A percentile compares a stretch with the other conserved stretches of the same genome.
Evolutionary conservation across 495 filamentous ascomycete species (phyloP).

Genomic region (Lophiostoma macrostomum): DNA sequence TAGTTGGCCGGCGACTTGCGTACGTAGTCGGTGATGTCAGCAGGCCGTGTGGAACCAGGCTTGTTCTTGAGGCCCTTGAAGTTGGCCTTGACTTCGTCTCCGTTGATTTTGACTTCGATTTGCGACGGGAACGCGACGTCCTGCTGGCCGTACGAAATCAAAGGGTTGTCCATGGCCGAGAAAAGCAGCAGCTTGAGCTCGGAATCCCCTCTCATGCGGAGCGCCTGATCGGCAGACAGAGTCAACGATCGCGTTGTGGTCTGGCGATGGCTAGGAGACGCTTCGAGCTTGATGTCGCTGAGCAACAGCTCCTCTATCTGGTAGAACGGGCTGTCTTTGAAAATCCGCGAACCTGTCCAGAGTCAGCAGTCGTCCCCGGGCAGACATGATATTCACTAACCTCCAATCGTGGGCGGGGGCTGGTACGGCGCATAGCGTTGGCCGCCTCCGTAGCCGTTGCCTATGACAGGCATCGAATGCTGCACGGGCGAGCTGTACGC

Average conservation of each 20-base stretch:
- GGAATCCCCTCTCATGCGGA: slow-evolving; percentile 51
- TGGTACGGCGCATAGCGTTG: background rate
- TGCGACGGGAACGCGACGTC: slow-evolving; percentile 90
- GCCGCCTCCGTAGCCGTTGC: background rate
- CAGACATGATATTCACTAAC: background rate
- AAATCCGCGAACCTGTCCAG: slow-evolving; percentile 4
- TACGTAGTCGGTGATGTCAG: slow-evolving; percentile 77
- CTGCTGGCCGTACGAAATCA: slow-evolving; percentile 53
- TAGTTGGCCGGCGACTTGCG: slow-evolving; percentile 64
- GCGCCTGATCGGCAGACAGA: slow-evolving; percentile 47
- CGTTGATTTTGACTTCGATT: slow-evolving; percentile 86
- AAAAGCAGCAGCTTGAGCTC: slow-evolving; percentile 73
- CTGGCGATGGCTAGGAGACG: slow-evolving; percentile 51
- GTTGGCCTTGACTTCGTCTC: slow-evolving; percentile 81
- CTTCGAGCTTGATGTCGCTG: slow-evolving; percentile 34
- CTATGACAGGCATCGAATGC: background rate
- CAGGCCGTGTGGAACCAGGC: slow-evolving; percentile 86
- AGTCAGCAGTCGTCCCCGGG: slow-evolving; percentile 9
- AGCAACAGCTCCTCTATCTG: slow-evolving; percentile 36
- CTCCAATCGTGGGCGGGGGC: background rate
- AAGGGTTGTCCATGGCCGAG: slow-evolving; percentile 60
- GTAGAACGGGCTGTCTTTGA: slow-evolving; percentile 41
- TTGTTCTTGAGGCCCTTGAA: slow-evolving; percentile 92
- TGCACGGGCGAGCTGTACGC: background rate
- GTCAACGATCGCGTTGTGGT: slow-evolving; percentile 52